These are phyloP conservation scores for Fistulifera pelliculosa DNA, from an alignment of 108 stramenopile genomes.

Conservation along the genomic window DNA sequence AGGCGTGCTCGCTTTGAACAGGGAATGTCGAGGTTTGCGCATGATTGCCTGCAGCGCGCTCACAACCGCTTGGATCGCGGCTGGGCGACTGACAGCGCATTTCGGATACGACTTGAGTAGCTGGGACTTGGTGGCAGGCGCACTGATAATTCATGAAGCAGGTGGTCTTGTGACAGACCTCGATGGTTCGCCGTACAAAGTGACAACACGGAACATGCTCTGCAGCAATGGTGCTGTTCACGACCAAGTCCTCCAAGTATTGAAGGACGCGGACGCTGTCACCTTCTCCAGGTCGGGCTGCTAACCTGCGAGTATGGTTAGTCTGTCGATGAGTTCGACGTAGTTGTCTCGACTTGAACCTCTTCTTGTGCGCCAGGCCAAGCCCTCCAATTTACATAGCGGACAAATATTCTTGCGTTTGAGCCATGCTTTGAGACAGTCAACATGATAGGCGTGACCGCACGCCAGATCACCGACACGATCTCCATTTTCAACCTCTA, in stretches of 20 bases:
- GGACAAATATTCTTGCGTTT: conserved; percentile 61
- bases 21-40: conserved; percentile 57
- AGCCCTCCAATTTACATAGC: conserved; percentile 44
- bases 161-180: conserved; percentile 74
- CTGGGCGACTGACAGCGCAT: conserved; percentile 69
- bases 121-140: conserved; percentile 88
- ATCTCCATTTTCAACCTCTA: conserved; percentile 61
- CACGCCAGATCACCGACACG: conserved; percentile 60
- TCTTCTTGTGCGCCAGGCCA: conserved; percentile 19
- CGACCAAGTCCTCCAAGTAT: conserved; percentile 30
- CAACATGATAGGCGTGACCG: conserved; percentile 55
- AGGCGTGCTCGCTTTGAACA: conserved; percentile 63
- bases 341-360: too few relatives aligned
- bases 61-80: conserved; percentile 83
- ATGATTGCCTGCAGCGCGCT: conserved; percentile 81
- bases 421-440: conserved; percentile 67
- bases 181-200: conserved; percentile 30
- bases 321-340: too few relatives aligned
- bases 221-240: conserved; percentile 52
- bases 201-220: conserved; percentile 50
- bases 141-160: conserved; percentile 78
- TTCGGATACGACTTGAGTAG: conserved; percentile 75
- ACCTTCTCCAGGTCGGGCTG: neutral
- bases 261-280: conserved; percentile 10
- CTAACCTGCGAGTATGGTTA: too few relatives aligned